These are phyloP conservation scores for Musa acuminata DNA, from an alignment of 176 grass and related monocot genomes.

Conservation along the genomic window DNA sequence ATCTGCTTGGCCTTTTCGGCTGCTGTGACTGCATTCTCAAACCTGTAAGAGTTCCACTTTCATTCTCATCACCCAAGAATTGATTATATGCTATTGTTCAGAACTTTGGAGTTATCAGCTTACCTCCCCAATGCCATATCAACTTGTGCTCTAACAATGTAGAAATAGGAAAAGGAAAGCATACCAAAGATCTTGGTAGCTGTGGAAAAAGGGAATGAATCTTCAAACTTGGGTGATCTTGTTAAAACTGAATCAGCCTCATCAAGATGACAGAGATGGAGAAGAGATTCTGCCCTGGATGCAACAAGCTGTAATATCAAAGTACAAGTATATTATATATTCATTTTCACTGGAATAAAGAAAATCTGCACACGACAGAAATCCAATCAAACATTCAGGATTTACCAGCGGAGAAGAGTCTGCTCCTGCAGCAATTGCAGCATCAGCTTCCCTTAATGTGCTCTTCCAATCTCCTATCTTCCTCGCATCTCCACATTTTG, in stretches of 20 bases:
- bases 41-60: conserved; percentile 29
- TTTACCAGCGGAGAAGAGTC: neutral
- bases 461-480: conserved; percentile 40
- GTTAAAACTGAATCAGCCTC: neutral
- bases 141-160: neutral
- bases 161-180: neutral
- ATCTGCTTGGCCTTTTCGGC: conserved; percentile 49
- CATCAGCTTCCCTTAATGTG: conserved; percentile 40
- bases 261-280: neutral
- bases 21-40: conserved; percentile 40
- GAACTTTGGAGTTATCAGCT: neutral
- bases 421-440: conserved; percentile 39
- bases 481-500: conserved; percentile 38
- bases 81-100: neutral
- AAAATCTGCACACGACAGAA: conserved; percentile 1
- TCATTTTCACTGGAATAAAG: neutral
- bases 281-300: neutral
- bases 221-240: neutral
- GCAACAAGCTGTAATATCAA: neutral
- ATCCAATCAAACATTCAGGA: neutral
- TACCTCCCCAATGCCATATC: neutral
- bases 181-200: neutral
- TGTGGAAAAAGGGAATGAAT: neutral
- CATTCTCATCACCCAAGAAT: neutral
- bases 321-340: neutral